These are phyloP conservation scores for Pestalotiopsis sp. DNA, from an alignment of 2,329 filamentous ascomycete genomes.

Conservation along the genomic window DNA sequence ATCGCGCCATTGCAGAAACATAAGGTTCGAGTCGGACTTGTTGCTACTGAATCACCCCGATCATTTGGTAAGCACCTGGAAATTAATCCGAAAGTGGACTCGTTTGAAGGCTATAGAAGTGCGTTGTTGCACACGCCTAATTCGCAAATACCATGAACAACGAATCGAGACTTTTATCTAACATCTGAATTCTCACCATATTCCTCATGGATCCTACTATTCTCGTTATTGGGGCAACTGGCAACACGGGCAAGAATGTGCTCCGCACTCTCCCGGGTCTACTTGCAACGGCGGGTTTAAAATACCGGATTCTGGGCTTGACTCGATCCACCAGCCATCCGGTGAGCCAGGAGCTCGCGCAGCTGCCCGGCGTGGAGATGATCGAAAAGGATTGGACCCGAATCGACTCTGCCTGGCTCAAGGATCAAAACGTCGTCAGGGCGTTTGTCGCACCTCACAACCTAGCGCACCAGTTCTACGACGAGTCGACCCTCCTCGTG, in stretches of 20 bases:
- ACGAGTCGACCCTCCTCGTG: slow-evolving; percentile 40
- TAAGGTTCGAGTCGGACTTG: not conserved
- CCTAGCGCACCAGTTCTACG: slow-evolving; percentile 38
- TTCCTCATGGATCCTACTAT: slow-evolving; percentile 34
- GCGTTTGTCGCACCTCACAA: slow-evolving; percentile 43
- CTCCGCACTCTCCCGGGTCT: slow-evolving; percentile 29
- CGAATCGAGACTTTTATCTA: not conserved
- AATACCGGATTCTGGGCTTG: not conserved
- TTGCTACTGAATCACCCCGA: not conserved
- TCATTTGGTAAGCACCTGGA: not conserved
- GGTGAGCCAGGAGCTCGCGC: slow-evolving; percentile 31
- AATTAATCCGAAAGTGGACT: not conserved
- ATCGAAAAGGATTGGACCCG: slow-evolving; percentile 38
- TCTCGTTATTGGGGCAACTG: slow-evolving; percentile 39
- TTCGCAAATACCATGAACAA: not conserved
- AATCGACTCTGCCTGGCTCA: slow-evolving; percentile 43
- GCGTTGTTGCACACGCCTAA: not conserved
- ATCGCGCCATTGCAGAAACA: not conserved
- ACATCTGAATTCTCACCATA: not conserved
- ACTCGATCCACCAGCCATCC: slow-evolving; percentile 11
- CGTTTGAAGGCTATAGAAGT: not conserved
- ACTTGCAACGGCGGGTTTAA: slow-evolving; percentile 11
- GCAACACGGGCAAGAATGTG: slow-evolving; percentile 37
- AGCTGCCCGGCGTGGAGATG: slow-evolving; percentile 36
- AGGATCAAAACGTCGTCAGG: slow-evolving; percentile 34